These are phyloP conservation scores for Kwoniella sp. DNA, from an alignment of 768 basidiomycete genomes.

Conservation along the genomic window DNA sequence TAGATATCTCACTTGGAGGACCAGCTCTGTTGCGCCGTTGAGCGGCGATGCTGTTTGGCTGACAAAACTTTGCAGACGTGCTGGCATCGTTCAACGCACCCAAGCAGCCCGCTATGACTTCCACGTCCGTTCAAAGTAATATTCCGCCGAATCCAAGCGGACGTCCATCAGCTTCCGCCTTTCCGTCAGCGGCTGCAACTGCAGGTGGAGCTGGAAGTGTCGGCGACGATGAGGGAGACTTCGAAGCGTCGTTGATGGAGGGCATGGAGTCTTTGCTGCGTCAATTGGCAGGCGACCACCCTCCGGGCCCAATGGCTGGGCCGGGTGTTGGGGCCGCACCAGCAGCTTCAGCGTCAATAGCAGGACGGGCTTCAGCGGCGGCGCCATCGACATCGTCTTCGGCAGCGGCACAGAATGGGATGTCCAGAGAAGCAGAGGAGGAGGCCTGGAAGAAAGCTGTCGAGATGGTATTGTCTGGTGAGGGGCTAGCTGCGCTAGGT, in stretches of 20 bases:
- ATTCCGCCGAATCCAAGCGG: background rate
- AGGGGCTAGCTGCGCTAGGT: conserved; percentile 47
- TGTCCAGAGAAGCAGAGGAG: conserved; percentile 45
- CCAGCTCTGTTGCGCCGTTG: background rate
- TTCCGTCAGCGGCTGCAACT: background rate
- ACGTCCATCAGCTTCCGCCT: background rate
- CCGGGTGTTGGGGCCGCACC: background rate
- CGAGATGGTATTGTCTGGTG: conserved; percentile 48
- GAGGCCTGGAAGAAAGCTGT: conserved; percentile 47
- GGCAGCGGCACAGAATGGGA: background rate
- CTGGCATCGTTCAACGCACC: conserved; percentile 44
- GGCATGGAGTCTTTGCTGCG: conserved; percentile 53
- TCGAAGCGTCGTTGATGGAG: conserved; percentile 51
- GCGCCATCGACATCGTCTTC: background rate
- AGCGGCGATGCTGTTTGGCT: background rate
- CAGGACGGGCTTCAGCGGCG: background rate
- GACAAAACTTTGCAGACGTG: conserved; percentile 36
- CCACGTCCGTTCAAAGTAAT: conserved; percentile 18
- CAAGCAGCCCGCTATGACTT: conserved; percentile 1
- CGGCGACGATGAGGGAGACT: conserved; percentile 43
- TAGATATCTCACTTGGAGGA: background rate
- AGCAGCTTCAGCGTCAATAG: background rate
- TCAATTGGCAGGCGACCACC: conserved; percentile 47
- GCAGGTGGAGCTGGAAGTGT: conserved; percentile 15
- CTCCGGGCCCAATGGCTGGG: conserved; percentile 46